Percentiles rank a stretch among this genome's conserved stretches.
These are phyloP conservation scores for Aphanomyces astaci DNA, from an alignment of 352 stramenopile species.

Conservation along the genomic window DNA sequence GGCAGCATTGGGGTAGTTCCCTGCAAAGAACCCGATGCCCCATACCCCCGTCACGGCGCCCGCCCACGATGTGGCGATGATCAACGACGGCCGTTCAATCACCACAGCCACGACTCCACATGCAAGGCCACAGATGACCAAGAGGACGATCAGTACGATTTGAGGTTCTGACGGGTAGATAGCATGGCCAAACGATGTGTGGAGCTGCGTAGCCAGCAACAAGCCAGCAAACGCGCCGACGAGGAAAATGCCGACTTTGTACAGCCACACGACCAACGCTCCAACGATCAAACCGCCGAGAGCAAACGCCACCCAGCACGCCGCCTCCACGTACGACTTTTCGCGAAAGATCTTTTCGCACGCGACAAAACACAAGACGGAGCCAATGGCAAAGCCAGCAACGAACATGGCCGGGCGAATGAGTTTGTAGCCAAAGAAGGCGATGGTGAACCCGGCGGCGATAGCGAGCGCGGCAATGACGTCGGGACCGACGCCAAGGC, in stretches of 20 bases:
- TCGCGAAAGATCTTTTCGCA: slow-evolving; percentile 31
- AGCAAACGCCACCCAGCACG: slow-evolving; percentile 44
- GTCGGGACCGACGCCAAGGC: slow-evolving; percentile 36
- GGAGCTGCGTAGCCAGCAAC: slow-evolving; percentile 37
- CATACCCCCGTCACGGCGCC: slow-evolving; percentile 41
- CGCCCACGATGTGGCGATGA: slow-evolving; percentile 47
- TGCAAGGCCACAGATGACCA: slow-evolving; percentile 34
- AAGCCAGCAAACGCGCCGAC: slow-evolving; percentile 34
- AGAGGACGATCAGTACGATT: slow-evolving; percentile 37
- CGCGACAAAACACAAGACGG: slow-evolving; percentile 47
- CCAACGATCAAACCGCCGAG: slow-evolving; percentile 31
- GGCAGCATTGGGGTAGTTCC: slow-evolving; percentile 1
- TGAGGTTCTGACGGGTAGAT: slow-evolving; percentile 35
- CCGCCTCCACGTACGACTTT: slow-evolving; percentile 32
- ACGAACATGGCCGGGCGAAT: slow-evolving; percentile 56
- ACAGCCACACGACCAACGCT: slow-evolving; percentile 31
- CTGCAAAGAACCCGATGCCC: slow-evolving; percentile 52
- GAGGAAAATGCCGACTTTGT: slow-evolving; percentile 38
- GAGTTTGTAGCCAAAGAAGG: slow-evolving; percentile 43
- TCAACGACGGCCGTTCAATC: slow-evolving; percentile 42
- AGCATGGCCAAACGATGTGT: slow-evolving; percentile 35
- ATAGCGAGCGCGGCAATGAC: slow-evolving; percentile 44
- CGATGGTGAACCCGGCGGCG: slow-evolving; percentile 35
- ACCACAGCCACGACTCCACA: slow-evolving; percentile 41
- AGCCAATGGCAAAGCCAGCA: slow-evolving; percentile 58